phyloP scores from a whole-genome alignment of 306 rosid species.

The Cicer chorassanicum region DNA sequence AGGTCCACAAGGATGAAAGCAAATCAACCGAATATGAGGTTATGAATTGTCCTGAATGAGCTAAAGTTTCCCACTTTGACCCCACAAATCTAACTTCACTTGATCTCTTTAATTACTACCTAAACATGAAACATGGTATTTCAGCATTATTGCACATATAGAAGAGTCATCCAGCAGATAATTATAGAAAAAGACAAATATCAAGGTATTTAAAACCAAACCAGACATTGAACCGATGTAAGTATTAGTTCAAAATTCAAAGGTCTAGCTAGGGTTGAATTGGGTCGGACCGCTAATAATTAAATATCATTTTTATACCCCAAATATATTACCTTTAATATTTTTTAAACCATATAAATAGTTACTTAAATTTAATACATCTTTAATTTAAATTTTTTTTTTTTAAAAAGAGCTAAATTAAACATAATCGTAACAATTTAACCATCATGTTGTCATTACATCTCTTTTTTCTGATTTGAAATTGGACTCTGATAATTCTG shows the following conservation, averaged over 20 bases:
- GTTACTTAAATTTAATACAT: background rate
- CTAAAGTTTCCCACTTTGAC: constrained; percentile 33
- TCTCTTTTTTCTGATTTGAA: constrained; percentile 7
- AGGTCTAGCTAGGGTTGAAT: background rate
- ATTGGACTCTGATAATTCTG: background rate
- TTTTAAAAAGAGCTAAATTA: background rate
- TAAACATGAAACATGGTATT: constrained; percentile 31
- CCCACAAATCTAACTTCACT: constrained; percentile 39
- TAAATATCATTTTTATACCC: background rate
- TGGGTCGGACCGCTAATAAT: background rate
- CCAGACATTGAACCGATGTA: background rate
- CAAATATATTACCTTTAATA: background rate
- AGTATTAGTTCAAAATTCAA: background rate
- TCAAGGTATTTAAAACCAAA: background rate
- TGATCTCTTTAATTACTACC: constrained; percentile 42
- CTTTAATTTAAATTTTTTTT: background rate
- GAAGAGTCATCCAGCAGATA: background rate
- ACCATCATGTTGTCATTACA: background rate
- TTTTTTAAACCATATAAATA: background rate
- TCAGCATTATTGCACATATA: constrained; percentile 34
- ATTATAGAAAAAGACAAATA: constrained; percentile 9
- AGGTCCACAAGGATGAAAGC: constrained; percentile 37
- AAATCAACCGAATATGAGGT: constrained; percentile 25
- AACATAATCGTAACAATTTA: background rate
- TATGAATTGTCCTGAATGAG: constrained; percentile 33